These are phyloP conservation scores for Dactylis glomerata DNA, from an alignment of 176 grass and related monocot genomes.

Conservation along the genomic window DNA sequence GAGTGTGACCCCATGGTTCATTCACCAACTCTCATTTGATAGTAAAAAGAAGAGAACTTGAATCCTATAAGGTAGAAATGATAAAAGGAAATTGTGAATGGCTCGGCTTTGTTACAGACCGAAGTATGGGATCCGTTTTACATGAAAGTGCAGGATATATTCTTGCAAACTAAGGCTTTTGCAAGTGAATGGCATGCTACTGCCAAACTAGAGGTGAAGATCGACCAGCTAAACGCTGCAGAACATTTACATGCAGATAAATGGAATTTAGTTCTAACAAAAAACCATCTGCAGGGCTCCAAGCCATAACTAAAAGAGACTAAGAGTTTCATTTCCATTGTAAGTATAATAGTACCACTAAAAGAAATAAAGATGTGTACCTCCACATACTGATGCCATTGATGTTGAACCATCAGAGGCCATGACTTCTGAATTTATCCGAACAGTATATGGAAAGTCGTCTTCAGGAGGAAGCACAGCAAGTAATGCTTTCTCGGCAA, in stretches of 20 bases:
- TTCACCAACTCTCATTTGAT: neutral
- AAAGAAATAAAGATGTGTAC: conserved; percentile 36
- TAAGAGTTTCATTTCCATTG: conserved; percentile 30
- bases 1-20: neutral
- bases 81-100: neutral
- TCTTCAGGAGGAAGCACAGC: conserved; percentile 89
- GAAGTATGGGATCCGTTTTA: conserved; percentile 12
- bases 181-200: neutral
- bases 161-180: conserved; percentile 1
- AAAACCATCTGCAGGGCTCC: neutral
- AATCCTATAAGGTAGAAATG: neutral
- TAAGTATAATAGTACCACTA: neutral
- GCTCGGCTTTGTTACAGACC: neutral
- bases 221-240: neutral
- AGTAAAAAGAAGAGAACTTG: neutral
- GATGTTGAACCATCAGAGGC: conserved; percentile 96
- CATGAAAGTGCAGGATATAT: conserved; percentile 13
- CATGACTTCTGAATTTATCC: conserved; percentile 99
- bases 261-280: neutral
- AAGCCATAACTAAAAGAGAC: neutral
- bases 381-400: conserved; percentile 99
- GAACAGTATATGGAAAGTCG: conserved; percentile 92
- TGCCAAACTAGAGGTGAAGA: neutral
- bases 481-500: conserved; percentile 94
- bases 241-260: neutral